Evolutionary conservation across 2,329 filamentous ascomycete species (phyloP).

Genomic region (Lachnellula occidentalis): DNA sequence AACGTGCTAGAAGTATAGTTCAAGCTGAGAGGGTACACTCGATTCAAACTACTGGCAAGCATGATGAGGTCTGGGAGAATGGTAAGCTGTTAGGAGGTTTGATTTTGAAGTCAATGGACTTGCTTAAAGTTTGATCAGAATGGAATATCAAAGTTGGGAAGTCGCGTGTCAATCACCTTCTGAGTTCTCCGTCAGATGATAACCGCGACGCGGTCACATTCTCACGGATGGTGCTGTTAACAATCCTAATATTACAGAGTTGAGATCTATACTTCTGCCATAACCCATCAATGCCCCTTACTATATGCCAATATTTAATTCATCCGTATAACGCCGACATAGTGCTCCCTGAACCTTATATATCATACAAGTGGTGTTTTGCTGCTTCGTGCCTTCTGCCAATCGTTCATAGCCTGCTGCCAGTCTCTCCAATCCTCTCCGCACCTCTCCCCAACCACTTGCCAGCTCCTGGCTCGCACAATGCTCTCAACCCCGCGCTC

Average conservation of each 20-base stretch:
- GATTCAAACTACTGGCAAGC: constrained; percentile 48
- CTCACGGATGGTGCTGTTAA: too few species aligned
- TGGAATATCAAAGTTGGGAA: too few species aligned
- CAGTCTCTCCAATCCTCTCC: constrained; percentile 51
- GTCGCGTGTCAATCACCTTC: too few species aligned
- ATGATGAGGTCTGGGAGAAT: constrained; percentile 60
- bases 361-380: neutral
- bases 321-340: neutral
- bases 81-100: constrained; percentile 51
- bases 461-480: constrained; percentile 77
- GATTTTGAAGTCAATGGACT: constrained; percentile 25
- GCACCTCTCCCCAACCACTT: constrained; percentile 70
- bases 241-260: neutral
- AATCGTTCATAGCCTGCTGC: constrained; percentile 59
- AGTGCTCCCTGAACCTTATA: neutral
- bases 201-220: too few species aligned
- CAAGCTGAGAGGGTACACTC: constrained; percentile 24
- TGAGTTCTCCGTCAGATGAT: too few species aligned
- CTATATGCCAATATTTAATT: too few species aligned
- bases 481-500: constrained; percentile 75
- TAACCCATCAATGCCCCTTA: neutral
- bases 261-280: neutral
- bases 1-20: constrained; percentile 12
- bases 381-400: constrained; percentile 41
- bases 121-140: neutral